Evolutionary conservation across 2,329 filamentous ascomycete species (phyloP), one percentile per base, ranked within the genome.

Genomic region (Tolypocladium album): DNA sequence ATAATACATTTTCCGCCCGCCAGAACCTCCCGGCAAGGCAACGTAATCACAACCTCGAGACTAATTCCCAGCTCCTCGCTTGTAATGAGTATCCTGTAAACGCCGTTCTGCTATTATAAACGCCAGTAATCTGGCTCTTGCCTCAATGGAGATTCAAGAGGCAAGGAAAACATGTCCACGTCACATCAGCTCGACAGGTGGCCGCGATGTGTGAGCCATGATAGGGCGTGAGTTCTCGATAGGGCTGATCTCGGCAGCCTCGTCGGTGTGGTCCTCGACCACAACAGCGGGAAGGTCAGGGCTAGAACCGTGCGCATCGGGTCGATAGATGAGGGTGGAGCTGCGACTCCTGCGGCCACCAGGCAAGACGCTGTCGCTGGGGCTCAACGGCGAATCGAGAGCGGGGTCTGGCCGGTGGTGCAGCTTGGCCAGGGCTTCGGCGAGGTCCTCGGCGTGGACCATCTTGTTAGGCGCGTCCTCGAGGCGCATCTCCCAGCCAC

Each of bases 381-480:
- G 70, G 45, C 69, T 71, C 47, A 72, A 47, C 55, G 72, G 68
- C 13, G 71, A 71, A 22, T 66, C 61, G 52, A 60, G 17, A 11
- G 64, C 31, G 12, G 50, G 64, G 13, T 66, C 61, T 53, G 70
- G 66, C 61, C 74, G 73, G 64, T 84, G 79, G 69, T 83, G 81
- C 62, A 89, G 74, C 72, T 82, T 84, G 15, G 85, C 81, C 52
- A 89, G 75, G 1, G 86, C 86, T 58, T 86, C 82, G 22, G 86
- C 86, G 34, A 89, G 77, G 69, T 89, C 86, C 61, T 88, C 85
- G 50, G 86, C 85, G 68, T 88, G 84, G 34, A 88, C 84, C 68
- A 81, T 78, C 74, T 87, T 88, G 72, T 89, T 89, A 60, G 86
- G 86, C 5, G 86, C 86, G 64, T 86, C 86, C 72, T 89, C 86